Conservation (phyloP, 345 rosid genomes). For the Aquilaria sinensis region DNA sequence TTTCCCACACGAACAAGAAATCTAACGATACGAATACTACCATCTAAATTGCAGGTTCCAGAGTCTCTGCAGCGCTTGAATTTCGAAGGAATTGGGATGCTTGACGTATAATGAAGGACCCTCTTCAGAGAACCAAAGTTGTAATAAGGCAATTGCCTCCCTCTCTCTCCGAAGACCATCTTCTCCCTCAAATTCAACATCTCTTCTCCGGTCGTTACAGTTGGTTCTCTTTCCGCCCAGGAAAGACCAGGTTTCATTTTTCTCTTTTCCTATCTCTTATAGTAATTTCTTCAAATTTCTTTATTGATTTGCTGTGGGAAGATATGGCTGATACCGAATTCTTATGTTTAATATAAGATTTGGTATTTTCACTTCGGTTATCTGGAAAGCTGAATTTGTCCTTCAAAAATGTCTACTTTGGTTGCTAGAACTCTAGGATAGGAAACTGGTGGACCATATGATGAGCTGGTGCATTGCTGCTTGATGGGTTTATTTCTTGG, state of each 20-base stretch:
- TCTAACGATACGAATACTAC: too few species aligned
- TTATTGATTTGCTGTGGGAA: not conserved
- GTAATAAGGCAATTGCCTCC: conserved; percentile 78
- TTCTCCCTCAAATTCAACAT: conserved; percentile 49
- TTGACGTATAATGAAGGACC: conserved; percentile 33
- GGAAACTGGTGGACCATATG: not conserved
- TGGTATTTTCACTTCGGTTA: not conserved
- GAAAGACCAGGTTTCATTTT: conserved; percentile 42
- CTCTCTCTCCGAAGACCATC: conserved; percentile 47
- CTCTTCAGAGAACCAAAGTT: conserved; percentile 47
- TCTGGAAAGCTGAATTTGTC: not conserved
- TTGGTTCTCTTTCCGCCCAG: conserved; percentile 54
- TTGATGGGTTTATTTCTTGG: not conserved
- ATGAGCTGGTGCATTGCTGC: not conserved
- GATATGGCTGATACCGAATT: not conserved
- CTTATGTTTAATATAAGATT: not conserved
- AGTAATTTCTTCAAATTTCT: not conserved
- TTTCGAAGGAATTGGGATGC: too few species aligned
- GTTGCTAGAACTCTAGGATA: not conserved
- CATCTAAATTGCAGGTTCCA: too few species aligned
- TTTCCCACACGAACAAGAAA: too few species aligned
- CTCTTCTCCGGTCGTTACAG: conserved; percentile 49
- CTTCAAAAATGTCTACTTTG: not conserved
- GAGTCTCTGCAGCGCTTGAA: too few species aligned
- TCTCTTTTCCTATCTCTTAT: not conserved